Base-by-base conservation (phyloP, 2,329 filamentous ascomycete species). In the Cercospora sp. region DNA sequence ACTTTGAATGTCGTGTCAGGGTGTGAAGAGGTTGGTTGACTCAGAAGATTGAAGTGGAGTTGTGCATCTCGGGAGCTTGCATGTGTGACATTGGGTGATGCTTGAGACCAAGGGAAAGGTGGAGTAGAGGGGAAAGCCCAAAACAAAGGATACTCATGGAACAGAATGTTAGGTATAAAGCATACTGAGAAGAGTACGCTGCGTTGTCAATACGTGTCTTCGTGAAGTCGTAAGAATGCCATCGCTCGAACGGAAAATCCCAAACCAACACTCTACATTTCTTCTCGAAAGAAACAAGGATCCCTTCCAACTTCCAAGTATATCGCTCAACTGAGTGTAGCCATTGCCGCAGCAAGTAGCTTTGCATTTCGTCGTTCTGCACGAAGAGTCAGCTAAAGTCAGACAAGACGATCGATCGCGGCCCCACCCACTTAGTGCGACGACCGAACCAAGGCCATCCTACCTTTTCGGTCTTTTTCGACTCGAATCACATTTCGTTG, bases 381-480 rank as follows among this genome's bases (percentile, higher is more conserved):
- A 70, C 67, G 55, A 65, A 65, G 62, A 65, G 70, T 70, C 65
- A 69, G 68, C 66, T 66, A 62, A 58, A 37, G 66, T 53, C 65
- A 24, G 21, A 40, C 53, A 45, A 21, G 16, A 45, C 16, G 18
- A 53, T 37, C 58, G n/a, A 55, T 57, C 28, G 51, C 43, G 45
- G 53, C 51, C 66, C 65, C 63, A 55, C 28, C 63, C 32, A 57
- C 21, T 69, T 63, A 71, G 49, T 61, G 63, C 53, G 89, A 89
- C 78, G 91, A 91, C 81, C 92, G 87, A 84, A 91, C 91, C 83
- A 94, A 89, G 84, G 89, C 88, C 89, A 95, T 90, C 91, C 90
- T 95, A 96, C 94, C 93, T 93, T 91, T 95, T 85, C 91, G 90
- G 83, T 97, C 93, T 85, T 91, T 93, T 82, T 93, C 91, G 75